Base-by-base conservation (phyloP, 352 stramenopile genomes). In the Globisporangium radiosum region DNA sequence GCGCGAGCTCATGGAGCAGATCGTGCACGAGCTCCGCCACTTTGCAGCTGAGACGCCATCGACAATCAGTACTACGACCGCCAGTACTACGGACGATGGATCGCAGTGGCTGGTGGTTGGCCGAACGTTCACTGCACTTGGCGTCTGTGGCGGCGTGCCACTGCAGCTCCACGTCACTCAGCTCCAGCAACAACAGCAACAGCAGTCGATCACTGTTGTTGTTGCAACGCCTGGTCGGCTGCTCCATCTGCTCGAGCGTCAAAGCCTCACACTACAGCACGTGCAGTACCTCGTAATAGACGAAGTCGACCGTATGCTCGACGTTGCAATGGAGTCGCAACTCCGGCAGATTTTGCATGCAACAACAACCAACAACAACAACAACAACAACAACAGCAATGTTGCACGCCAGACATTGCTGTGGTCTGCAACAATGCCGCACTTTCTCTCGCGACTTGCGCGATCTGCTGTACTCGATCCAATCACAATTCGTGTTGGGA, bases 261-360 rank as follows among this genome's bases (percentile, higher is more conserved):
- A 57, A 51, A 62, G 73, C 11, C 40, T 85, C 8, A 71, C 71
- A 15, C 65, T 70, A 25, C 47, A 60, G 39, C 36, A 44, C 37
- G 67, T 78, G 73, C 53, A 56, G 76, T 76, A 68, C 90, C 54
- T 90, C 86, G 62, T 92, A 88, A 17, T 99, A 6, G 97, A 99
- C 65, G 97, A 99, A 68, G 96, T 95, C 4, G 97, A 99, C 69
- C 87, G 96, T 49, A 81, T 99, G 54, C 85, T 99, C 39, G 94
- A 99, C 59, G 70, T 72, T 10, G 80, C 81, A 36, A 95, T 98
- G 69, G 70, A 98, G 39, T 70, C 70, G 14, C 96, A 99, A 70
- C 76, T 99, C 55, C 94, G 98, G 54, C 76, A 81, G 47, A 97
- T 99, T 57, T 73, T 99, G 14, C 45, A 50, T n/a, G 17, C 45